Base-by-base conservation (phyloP, 495 filamentous ascomycete genomes). In the Neurospora hispaniola region DNA sequence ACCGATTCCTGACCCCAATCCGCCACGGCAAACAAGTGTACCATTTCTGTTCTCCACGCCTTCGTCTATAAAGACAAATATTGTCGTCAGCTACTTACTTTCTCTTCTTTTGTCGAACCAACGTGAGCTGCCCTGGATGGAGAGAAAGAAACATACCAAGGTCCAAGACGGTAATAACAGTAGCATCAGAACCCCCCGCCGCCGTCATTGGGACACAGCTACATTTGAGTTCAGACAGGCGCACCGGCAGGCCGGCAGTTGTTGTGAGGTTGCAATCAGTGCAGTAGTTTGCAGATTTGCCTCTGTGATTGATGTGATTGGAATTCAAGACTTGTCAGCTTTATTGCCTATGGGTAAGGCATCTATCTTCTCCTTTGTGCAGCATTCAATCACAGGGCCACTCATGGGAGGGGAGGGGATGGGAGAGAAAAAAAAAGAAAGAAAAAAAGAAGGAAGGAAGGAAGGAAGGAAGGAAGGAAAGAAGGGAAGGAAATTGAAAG, bases 221-320 rank as follows among this genome's bases (percentile, higher is more conserved):
- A 62, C 78, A 79, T 8, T 40, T 23, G 2, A 76, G 44, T 20
- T 68, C 12, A 41, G 70, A 40, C 2, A 23, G 7, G 39, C 23
- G 27, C 27, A 31, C 27, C 27, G 27, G 27, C 27, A 3, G 2
- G 27, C 2, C 27, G 27, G 27, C 27, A 31, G 27, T 31, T 31
- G 2, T 1, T 1, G 62, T 46, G 2, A 77, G 14, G 3, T 35
- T 69, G 71, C 78, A 79, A 72, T 74, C 43, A 42, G 27, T 35
- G 74, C 78, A 79, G 72, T 77, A 78, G 69, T 70, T 70, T 54
- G 71, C 35, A 48, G 73, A 71, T 31, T 79, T 79, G 70, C 78
- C 78, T 18, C 77, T 74, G 39, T 16, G 0, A 2, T 16, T 16
- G 0, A 2, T 16, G 0, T 1, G 20, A 39, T 23, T 23, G 6